Percentiles rank a stretch among this genome's conserved stretches.
These are phyloP conservation scores for Coemansia brasiliensis DNA, from an alignment of 192 early-diverging fungal genomes.

Conservation along the genomic window DNA sequence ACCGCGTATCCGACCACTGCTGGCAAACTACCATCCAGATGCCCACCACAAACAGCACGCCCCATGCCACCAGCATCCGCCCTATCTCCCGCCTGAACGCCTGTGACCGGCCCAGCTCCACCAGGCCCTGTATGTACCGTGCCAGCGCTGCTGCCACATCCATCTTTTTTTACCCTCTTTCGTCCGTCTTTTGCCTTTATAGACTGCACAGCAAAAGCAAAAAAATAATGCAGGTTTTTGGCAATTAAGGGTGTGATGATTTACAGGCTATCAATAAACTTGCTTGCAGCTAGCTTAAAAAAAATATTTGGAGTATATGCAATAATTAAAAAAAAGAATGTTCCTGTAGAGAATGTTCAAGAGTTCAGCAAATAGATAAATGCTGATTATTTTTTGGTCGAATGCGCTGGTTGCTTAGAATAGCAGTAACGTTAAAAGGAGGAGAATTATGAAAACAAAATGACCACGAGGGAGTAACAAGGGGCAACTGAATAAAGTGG, in stretches of 20 bases:
- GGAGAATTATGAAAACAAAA: not conserved
- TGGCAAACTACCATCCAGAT: constrained; percentile 57
- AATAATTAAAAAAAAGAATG: not conserved
- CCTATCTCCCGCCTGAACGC: constrained; percentile 31
- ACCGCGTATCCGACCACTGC: constrained; percentile 55
- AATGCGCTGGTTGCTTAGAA: too few relatives aligned
- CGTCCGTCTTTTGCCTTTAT: not conserved
- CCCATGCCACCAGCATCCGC: constrained; percentile 34
- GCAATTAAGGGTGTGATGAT: too few relatives aligned
- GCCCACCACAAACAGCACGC: constrained; percentile 35
- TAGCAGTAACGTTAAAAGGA: not conserved
- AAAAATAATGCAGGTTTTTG: too few relatives aligned
- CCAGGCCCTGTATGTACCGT: not conserved
- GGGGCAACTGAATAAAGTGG: not conserved
- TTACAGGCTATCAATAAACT: too few relatives aligned
- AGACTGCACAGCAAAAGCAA: too few relatives aligned
- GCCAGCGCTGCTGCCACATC: not conserved
- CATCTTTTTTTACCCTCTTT: constrained; percentile 1
- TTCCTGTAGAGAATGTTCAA: too few relatives aligned
- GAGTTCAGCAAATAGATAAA: too few relatives aligned
- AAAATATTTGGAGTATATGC: too few relatives aligned
- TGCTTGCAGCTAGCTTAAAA: too few relatives aligned
- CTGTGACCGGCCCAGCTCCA: constrained; percentile 10
- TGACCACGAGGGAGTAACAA: not conserved
- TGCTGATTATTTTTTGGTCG: too few relatives aligned